A percentile compares a stretch with the other conserved stretches of the same genome.
Conservation (phyloP, 768 basidiomycete genomes). For the Lactarius deliciosus region DNA sequence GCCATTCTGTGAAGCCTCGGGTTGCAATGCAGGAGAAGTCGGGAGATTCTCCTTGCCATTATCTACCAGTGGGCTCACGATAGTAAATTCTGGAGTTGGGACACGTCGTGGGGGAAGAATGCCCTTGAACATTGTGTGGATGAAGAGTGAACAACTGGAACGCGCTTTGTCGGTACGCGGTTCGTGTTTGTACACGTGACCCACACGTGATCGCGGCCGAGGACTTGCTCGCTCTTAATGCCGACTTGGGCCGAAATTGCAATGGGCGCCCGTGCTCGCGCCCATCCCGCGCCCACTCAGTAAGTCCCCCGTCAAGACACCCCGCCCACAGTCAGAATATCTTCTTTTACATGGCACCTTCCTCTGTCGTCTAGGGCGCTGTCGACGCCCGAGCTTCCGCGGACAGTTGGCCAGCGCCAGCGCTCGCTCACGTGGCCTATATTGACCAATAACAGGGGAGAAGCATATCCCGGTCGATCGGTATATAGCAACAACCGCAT, state of each 20-base stretch:
- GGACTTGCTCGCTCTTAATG: no score
- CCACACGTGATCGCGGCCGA: slow-evolving; percentile 18
- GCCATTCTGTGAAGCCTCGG: slow-evolving; percentile 28
- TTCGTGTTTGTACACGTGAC: slow-evolving; percentile 28
- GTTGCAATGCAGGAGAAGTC: slow-evolving; percentile 30
- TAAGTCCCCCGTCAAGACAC: neutral
- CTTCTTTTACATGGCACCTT: neutral
- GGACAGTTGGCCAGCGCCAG: slow-evolving; percentile 22
- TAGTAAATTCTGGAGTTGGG: slow-evolving; percentile 68
- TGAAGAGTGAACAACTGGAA: neutral
- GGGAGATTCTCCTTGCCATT: slow-evolving; percentile 66
- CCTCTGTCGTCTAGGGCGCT: slow-evolving; percentile 2
- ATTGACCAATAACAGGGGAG: slow-evolving; percentile 11
- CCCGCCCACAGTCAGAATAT: neutral
- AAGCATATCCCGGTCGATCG: slow-evolving; percentile 28
- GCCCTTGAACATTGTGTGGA: slow-evolving; percentile 69
- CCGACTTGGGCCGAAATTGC: neutral
- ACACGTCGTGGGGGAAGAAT: slow-evolving; percentile 71
- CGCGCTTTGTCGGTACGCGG: slow-evolving; percentile 18
- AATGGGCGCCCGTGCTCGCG: slow-evolving; percentile 19
- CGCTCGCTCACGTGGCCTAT: slow-evolving; percentile 9
- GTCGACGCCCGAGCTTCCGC: neutral
- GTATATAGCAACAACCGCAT: slow-evolving; percentile 30
- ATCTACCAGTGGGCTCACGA: slow-evolving; percentile 56
- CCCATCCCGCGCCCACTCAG: slow-evolving; percentile 19